These are phyloP conservation scores for Podaxis rugospora DNA, from an alignment of 768 basidiomycete genomes.

Conservation along the genomic window DNA sequence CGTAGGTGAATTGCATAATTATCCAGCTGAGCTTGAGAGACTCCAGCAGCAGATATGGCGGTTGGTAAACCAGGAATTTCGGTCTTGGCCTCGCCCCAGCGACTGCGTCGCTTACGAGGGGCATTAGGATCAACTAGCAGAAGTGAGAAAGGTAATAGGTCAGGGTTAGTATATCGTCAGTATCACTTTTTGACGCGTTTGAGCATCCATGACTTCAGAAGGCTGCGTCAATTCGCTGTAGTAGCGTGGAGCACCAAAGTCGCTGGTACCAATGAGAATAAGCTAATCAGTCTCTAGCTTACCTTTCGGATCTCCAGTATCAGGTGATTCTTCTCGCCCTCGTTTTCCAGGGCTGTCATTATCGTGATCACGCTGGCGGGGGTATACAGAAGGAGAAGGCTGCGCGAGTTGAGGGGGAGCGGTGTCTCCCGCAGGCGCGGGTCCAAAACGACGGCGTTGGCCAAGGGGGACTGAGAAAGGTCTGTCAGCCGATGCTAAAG, in stretches of 20 bases:
- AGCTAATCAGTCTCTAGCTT: conserved; percentile 37
- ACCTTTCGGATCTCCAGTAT: conserved; percentile 66
- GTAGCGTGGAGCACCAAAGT: conserved; percentile 17
- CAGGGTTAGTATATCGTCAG: conserved; percentile 35
- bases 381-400: conserved; percentile 83
- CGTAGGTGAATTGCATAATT: conserved; percentile 96
- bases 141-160: conserved; percentile 54
- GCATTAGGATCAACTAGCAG: conserved; percentile 74
- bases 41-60: conserved; percentile 88
- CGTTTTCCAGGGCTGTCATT: conserved; percentile 53
- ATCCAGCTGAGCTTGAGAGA: conserved; percentile 94
- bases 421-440: conserved; percentile 76
- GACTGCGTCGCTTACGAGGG: conserved; percentile 91
- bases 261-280: conserved; percentile 30
- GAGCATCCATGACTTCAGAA: conserved; percentile 29
- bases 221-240: conserved; percentile 27
- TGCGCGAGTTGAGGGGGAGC: conserved; percentile 84
- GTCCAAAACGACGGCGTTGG: conserved; percentile 87
- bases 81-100: conserved; percentile 94
- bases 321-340: conserved; percentile 65
- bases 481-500: conserved; percentile 9
- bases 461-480: conserved; percentile 68
- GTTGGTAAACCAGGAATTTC: conserved; percentile 93
- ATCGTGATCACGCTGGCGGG: conserved; percentile 57
- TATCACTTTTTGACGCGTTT: conserved; percentile 2